These are phyloP conservation scores for Trichoderma afroharzianum DNA, from an alignment of 2,329 filamentous ascomycete genomes.

Conservation along the genomic window DNA sequence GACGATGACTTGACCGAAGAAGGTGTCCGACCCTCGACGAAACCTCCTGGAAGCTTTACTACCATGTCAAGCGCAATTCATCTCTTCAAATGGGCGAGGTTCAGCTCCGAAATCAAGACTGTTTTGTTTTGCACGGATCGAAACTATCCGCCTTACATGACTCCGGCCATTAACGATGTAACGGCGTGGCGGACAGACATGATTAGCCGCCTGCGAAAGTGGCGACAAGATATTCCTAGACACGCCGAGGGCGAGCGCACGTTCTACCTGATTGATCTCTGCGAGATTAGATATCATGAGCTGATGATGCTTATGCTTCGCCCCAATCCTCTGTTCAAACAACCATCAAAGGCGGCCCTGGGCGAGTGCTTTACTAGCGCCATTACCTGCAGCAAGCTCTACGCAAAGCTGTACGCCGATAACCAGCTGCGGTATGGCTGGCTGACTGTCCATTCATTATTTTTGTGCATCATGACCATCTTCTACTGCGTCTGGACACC, in stretches of 20 bases:
- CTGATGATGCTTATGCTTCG: slow-evolving; percentile 47
- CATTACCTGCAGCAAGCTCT: slow-evolving; percentile 37
- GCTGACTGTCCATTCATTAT: slow-evolving; percentile 46
- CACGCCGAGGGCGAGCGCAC: slow-evolving; percentile 7
- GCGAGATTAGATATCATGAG: slow-evolving; percentile 45
- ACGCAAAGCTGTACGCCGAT: slow-evolving; percentile 41
- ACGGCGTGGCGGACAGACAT: slow-evolving; percentile 45
- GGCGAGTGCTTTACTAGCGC: slow-evolving; percentile 43
- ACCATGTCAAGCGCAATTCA: slow-evolving; percentile 44
- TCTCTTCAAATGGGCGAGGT: slow-evolving; percentile 43
- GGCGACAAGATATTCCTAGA: slow-evolving; percentile 37
- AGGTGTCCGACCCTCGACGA: not conserved
- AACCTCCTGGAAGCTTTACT: not conserved
- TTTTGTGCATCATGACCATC: slow-evolving; percentile 47
- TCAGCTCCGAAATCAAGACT: slow-evolving; percentile 58
- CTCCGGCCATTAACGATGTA: slow-evolving; percentile 43
- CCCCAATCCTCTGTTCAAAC: slow-evolving; percentile 50
- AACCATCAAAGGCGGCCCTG: slow-evolving; percentile 40
- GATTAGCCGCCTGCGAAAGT: slow-evolving; percentile 37
- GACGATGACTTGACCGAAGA: slow-evolving; percentile 12
- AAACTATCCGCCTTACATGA: slow-evolving; percentile 45
- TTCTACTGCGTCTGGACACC: slow-evolving; percentile 49
- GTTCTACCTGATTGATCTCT: slow-evolving; percentile 26
- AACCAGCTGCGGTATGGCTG: slow-evolving; percentile 46
- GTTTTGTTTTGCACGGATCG: slow-evolving; percentile 51